Conservation (phyloP, 495 filamentous ascomycete species). For the Hamigera avellanea region DNA sequence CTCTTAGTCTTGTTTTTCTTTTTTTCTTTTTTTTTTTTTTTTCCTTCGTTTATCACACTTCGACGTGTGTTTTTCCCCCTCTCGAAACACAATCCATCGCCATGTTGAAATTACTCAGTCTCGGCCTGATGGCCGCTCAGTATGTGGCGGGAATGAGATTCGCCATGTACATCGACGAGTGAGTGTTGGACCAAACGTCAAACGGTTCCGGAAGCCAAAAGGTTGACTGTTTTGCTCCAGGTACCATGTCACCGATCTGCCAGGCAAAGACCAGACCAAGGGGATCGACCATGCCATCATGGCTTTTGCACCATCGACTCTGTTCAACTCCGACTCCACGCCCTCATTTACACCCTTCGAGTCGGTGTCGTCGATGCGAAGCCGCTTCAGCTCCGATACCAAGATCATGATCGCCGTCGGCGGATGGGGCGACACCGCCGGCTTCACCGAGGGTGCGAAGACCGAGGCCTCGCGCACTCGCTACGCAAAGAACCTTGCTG, state of each 20-base stretch:
- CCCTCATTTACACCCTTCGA: slow-evolving; percentile 47
- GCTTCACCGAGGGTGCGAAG: slow-evolving; percentile 47
- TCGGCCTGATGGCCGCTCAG: slow-evolving; percentile 24
- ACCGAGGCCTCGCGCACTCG: slow-evolving; percentile 36
- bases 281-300: slow-evolving; percentile 48
- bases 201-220: too few relatives aligned
- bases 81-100: neutral
- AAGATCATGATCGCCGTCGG: slow-evolving; percentile 62
- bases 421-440: slow-evolving; percentile 59
- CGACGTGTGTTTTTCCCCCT: neutral
- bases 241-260: slow-evolving; percentile 21
- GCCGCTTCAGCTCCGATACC: slow-evolving; percentile 45
- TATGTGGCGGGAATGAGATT: slow-evolving; percentile 18
- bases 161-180: slow-evolving; percentile 32
- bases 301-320: slow-evolving; percentile 50
- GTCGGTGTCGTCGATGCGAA: slow-evolving; percentile 41
- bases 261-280: slow-evolving; percentile 12
- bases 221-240: slow-evolving; percentile 3
- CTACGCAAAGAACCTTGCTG: slow-evolving; percentile 54
- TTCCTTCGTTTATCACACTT: neutral
- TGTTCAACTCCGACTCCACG: slow-evolving; percentile 44
- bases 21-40: neutral
- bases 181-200: slow-evolving; percentile 1
- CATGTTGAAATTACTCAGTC: slow-evolving; percentile 19
- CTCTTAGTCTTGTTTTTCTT: neutral